These are phyloP conservation scores for Podospora fimiseda DNA, from an alignment of 495 filamentous ascomycete species.

Conservation along the genomic window DNA sequence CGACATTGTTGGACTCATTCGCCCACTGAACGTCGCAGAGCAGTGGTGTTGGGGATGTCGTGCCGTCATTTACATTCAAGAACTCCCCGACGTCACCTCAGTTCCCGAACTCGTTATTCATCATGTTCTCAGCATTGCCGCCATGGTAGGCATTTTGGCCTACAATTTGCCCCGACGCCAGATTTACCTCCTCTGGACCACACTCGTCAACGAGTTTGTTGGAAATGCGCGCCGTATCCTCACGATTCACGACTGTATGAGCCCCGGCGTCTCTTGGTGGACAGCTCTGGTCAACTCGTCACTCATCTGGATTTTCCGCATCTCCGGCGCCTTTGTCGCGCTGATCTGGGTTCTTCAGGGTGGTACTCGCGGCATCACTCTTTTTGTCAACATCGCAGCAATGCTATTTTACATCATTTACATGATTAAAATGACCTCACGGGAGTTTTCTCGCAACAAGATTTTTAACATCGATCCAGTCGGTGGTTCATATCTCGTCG, in stretches of 20 bases:
- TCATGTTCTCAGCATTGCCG: conserved; percentile 18
- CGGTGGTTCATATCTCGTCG: conserved; percentile 6
- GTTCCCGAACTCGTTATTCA: conserved; percentile 22
- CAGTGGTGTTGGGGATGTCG: conserved; percentile 26
- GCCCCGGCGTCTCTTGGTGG: conserved; percentile 12
- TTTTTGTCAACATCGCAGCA: conserved; percentile 10
- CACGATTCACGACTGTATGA: conserved; percentile 17
- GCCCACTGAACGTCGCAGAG: conserved; percentile 17
- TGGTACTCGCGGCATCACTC: background rate
- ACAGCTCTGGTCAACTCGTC: conserved; percentile 5
- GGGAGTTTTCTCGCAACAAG: conserved; percentile 8
- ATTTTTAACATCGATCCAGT: conserved; percentile 4
- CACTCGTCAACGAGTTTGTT: conserved; percentile 15
- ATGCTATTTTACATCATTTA: conserved; percentile 9
- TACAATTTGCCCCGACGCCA: conserved; percentile 18
- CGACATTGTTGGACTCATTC: conserved; percentile 13
- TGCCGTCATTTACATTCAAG: conserved; percentile 20
- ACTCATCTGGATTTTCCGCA: conserved; percentile 11
- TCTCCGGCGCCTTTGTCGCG: conserved; percentile 15
- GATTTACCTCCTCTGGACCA: conserved; percentile 19
- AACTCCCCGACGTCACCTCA: conserved; percentile 13
- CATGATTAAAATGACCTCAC: conserved; percentile 13
- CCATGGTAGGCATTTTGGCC: conserved; percentile 12
- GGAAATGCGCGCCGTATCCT: conserved; percentile 13
- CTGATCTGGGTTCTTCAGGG: conserved; percentile 17